Conservation (phyloP, 1,284 basidiomycete species). For the Leucoagaricus sp. region DNA sequence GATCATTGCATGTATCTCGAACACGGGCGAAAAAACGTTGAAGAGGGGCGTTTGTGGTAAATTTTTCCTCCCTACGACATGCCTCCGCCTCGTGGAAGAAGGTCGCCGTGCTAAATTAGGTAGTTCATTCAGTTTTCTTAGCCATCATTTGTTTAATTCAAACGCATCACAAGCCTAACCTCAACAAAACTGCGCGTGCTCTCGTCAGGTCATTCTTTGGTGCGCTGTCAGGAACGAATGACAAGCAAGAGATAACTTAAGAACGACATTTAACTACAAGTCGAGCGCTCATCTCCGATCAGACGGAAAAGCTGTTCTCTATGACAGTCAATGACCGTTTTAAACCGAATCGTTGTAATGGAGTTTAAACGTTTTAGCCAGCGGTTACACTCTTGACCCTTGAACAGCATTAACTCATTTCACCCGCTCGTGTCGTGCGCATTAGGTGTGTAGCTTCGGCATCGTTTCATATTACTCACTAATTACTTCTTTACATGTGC, state of each 20-base stretch:
- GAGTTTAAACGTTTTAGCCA: conserved; percentile 6
- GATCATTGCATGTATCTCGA: neutral
- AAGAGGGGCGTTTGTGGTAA: neutral
- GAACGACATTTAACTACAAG: neutral
- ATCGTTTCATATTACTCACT: conserved; percentile 5
- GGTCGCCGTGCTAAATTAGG: neutral
- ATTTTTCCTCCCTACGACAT: neutral
- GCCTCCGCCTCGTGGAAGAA: neutral
- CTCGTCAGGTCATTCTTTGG: neutral
- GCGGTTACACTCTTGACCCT: neutral
- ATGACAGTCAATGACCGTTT: too few species aligned
- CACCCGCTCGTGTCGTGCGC: neutral
- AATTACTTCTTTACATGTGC: neutral
- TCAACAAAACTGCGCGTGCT: too few species aligned
- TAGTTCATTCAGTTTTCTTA: too few species aligned
- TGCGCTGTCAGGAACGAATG: neutral
- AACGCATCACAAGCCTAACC: too few species aligned
- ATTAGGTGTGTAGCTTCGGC: neutral
- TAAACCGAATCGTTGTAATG: neutral
- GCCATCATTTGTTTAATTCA: too few species aligned
- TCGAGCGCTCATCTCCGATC: neutral
- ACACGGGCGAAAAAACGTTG: neutral
- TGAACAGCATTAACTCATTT: neutral
- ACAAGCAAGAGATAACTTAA: neutral
- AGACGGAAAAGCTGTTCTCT: neutral